Conservation (phyloP, 352 stramenopile species). For the Globisporangium nodosum region DNA sequence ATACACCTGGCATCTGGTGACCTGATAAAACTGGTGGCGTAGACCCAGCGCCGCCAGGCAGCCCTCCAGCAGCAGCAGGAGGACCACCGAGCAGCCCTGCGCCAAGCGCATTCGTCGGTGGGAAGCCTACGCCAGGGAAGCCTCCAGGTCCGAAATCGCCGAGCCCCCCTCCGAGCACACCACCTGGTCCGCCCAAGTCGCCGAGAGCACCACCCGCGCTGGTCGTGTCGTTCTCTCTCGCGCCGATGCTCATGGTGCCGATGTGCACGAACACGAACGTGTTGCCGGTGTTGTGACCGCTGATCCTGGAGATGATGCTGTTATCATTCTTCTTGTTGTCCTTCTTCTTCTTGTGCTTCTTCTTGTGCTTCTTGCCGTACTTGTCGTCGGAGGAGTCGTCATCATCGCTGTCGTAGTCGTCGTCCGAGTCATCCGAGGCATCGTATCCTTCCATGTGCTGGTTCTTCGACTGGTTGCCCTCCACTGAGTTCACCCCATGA, state of each 20-base stretch:
- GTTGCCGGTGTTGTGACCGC: conserved; percentile 34
- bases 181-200: background rate
- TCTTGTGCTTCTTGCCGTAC: conserved; percentile 13
- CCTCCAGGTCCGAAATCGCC: background rate
- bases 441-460: background rate
- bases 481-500: background rate
- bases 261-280: conserved; percentile 34
- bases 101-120: background rate
- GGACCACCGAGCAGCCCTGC: background rate
- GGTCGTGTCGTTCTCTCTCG: conserved; percentile 2
- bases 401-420: conserved; percentile 12
- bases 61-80: background rate
- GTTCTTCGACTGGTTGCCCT: background rate
- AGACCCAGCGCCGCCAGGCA: background rate
- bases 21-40: background rate
- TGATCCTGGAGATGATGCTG: conserved; percentile 23
- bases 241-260: conserved; percentile 9
- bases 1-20: background rate
- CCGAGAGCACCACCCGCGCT: background rate
- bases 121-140: background rate
- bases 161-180: background rate
- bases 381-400: conserved; percentile 3
- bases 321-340: conserved; percentile 10
- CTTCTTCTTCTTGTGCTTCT: conserved; percentile 15
- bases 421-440: conserved; percentile 1